Evolutionary conservation across 331 rosid genomes (phyloP).

Genomic region (Acacia pycnantha): DNA sequence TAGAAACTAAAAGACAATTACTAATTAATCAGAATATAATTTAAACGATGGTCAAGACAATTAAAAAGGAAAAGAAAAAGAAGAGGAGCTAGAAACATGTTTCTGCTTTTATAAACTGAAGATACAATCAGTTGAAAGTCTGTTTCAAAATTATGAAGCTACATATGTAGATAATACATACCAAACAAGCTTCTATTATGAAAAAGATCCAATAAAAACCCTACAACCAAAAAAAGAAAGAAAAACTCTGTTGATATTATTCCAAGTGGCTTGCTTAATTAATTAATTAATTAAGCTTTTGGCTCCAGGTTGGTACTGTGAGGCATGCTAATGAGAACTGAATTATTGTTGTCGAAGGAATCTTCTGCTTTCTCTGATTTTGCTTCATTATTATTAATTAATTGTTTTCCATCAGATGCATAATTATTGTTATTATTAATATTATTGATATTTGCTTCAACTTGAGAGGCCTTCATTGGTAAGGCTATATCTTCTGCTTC

Average conservation of each 20-base stretch:
- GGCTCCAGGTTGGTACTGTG: slow-evolving; percentile 7
- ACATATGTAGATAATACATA: not conserved
- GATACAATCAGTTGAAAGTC: not conserved
- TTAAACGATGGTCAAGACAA: not conserved
- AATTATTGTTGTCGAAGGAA: slow-evolving; percentile 23
- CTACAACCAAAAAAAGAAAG: not conserved
- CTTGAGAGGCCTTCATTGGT: slow-evolving; percentile 41
- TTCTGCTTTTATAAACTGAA: not conserved
- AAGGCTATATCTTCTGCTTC: slow-evolving; percentile 47
- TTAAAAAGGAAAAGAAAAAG: not conserved
- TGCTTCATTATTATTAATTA: slow-evolving; percentile 24
- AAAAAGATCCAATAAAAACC: not conserved
- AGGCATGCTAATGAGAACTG: slow-evolving; percentile 31
- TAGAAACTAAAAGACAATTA: not conserved
- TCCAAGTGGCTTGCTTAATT: not conserved
- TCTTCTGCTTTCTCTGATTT: slow-evolving; percentile 30
- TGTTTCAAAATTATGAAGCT: not conserved
- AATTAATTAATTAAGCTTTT: slow-evolving; percentile 17
- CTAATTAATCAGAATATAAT: not conserved
- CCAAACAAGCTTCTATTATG: not conserved
- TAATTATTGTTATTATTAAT: not conserved
- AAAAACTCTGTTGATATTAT: not conserved
- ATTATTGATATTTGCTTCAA: slow-evolving; percentile 7
- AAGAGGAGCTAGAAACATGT: not conserved
- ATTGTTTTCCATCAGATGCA: slow-evolving; percentile 31